Percentiles rank a stretch among this genome's conserved stretches.
phyloP scores from a whole-genome alignment of 768 basidiomycete species.

The Tylopilus plumbeoviolaceoides region DNA sequence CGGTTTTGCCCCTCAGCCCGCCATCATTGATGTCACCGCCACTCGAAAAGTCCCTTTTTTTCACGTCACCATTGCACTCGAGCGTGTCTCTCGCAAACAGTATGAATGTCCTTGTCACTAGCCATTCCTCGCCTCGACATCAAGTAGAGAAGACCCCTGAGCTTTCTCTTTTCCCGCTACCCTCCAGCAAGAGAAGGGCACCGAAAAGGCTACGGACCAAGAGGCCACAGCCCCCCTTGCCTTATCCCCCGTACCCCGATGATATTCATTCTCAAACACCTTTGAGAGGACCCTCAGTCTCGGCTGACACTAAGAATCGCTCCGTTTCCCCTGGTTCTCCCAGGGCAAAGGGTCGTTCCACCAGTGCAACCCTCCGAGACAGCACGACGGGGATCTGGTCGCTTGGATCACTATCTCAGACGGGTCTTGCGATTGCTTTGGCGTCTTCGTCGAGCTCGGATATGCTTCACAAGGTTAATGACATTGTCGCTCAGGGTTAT shows the following conservation, averaged over 20 bases:
- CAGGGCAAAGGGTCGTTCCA: constrained; percentile 6
- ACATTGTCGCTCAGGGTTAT: constrained; percentile 37
- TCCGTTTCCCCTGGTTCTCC: constrained; percentile 8
- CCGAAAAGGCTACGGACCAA: constrained; percentile 4
- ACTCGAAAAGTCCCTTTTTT: constrained; percentile 53
- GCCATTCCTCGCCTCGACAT: not conserved
- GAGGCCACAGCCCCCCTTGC: constrained; percentile 13
- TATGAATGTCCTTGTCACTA: not conserved
- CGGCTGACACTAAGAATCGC: not conserved
- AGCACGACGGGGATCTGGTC: constrained; percentile 6
- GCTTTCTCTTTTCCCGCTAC: constrained; percentile 16
- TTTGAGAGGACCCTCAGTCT: not conserved
- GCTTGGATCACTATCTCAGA: constrained; percentile 22
- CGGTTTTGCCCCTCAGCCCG: constrained; percentile 52
- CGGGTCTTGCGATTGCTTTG: constrained; percentile 19
- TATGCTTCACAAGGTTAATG: constrained; percentile 32
- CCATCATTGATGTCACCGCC: constrained; percentile 53
- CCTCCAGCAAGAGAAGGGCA: constrained; percentile 8
- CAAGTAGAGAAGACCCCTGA: constrained; percentile 8
- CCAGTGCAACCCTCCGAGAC: constrained; percentile 1
- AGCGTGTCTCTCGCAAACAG: constrained; percentile 14
- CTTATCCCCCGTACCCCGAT: constrained; percentile 23
- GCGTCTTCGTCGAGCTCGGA: constrained; percentile 22
- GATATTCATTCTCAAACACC: not conserved
- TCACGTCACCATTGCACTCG: constrained; percentile 31